Base-by-base conservation (phyloP, 2,329 filamentous ascomycete species). In the Pseudogymnoascus sp. region DNA sequence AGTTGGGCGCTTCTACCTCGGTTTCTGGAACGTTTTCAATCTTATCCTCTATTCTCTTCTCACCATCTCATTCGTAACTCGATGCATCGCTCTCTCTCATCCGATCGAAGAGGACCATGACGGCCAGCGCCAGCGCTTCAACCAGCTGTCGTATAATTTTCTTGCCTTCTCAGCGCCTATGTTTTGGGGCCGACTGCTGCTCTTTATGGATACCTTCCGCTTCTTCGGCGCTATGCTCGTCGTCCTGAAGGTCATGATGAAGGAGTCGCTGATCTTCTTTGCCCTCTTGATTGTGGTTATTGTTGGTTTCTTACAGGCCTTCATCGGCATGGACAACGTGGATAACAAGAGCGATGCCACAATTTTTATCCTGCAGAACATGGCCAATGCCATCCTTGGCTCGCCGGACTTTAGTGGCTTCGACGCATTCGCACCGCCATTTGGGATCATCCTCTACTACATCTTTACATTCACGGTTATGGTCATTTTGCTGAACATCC, bases 221-320 rank as follows among this genome's bases (percentile, higher is more conserved):
- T 99, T 99, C 80, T 99, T 99, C 70, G 94, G 94, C 23, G 92
- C 93, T 59, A 99, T 99, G 94, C 83, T 99, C 1, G 93, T 99
- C 1, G 92, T 99, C 1, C 80, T 99, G 49, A 96, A 97, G 74
- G 89, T 92, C 60, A 92, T 93, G 90, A 92, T 93, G 89, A 91
- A 91, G 71, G 89, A 93, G 74, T 95, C 90, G 0, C 80, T 97
- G 68, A 97, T 97, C 67, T 99, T 99, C 80, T 99, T 99, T 71
- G 91, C 92, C 1, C 81, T 99, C 16, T 81, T 99, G 8, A 78
- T 89, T 60, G 87, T 97, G 61, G 87, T 99, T 63, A 81, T 96
- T 63, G 74, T 93, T 35, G 91, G 86, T 10, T 99, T 99, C 76
- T 81, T 97, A 63, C 94, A 99, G 76, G 92, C 90, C 0, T 99